phyloP scores from a whole-genome alignment of 352 stramenopile species.

The Plasmopara halstedii region DNA sequence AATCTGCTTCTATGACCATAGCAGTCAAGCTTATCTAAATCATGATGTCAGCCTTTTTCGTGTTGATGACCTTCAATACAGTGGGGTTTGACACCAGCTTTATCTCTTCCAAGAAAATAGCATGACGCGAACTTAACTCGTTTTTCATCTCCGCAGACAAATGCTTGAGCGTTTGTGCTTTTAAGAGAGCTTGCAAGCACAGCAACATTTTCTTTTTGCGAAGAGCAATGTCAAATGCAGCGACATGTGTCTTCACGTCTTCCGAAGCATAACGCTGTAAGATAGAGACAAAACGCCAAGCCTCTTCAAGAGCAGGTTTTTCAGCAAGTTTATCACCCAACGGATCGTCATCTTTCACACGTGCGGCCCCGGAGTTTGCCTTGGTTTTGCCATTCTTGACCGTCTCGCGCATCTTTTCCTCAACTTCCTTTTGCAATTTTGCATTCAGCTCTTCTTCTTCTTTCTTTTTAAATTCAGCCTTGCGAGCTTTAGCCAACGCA shows the following conservation, averaged over 20 bases:
- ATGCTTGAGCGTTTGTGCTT: slow-evolving; percentile 32
- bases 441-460: slow-evolving; percentile 65
- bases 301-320: slow-evolving; percentile 65
- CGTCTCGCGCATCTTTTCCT: slow-evolving; percentile 60
- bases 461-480: slow-evolving; percentile 86
- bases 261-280: slow-evolving; percentile 52
- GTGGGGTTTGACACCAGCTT: slow-evolving; percentile 54
- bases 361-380: slow-evolving; percentile 32
- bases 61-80: slow-evolving; percentile 52
- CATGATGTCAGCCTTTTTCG: slow-evolving; percentile 52
- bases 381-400: slow-evolving; percentile 73
- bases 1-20: neutral
- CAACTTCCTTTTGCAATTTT: slow-evolving; percentile 68
- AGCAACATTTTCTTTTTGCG: slow-evolving; percentile 70
- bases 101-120: slow-evolving; percentile 39
- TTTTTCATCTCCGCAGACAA: slow-evolving; percentile 20
- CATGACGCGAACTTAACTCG: slow-evolving; percentile 29
- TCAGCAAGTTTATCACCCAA: slow-evolving; percentile 59
- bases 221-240: slow-evolving; percentile 66
- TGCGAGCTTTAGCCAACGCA: slow-evolving; percentile 83
- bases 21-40: slow-evolving; percentile 25
- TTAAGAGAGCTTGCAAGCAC: slow-evolving; percentile 71
- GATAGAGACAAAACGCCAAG: slow-evolving; percentile 69
- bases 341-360: slow-evolving; percentile 62
- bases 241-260: slow-evolving; percentile 61